Percentiles rank a stretch among this genome's conserved stretches.
phyloP scores from a whole-genome alignment of 768 basidiomycete genomes.

The Russula griseocarnosa region DNA sequence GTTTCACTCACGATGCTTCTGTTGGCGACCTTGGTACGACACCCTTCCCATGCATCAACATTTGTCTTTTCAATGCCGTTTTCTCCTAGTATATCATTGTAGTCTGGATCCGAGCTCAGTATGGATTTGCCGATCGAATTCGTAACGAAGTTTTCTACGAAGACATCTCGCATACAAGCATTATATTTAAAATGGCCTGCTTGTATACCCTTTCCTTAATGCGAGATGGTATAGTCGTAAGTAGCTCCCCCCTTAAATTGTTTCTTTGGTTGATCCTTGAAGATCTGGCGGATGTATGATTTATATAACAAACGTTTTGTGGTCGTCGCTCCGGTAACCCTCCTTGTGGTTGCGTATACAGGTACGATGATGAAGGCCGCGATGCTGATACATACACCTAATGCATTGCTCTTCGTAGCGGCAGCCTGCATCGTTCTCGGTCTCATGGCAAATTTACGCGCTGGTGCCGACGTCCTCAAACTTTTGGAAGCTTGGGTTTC shows the following conservation, averaged over 20 bases:
- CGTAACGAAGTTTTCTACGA: neutral
- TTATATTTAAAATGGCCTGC: neutral
- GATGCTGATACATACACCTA: too few relatives aligned
- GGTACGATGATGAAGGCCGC: conserved; percentile 1
- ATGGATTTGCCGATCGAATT: neutral
- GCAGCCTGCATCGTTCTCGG: neutral
- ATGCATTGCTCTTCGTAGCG: neutral
- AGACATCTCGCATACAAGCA: neutral
- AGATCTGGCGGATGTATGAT: conserved; percentile 18
- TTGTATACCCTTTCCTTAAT: neutral
- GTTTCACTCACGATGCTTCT: conserved; percentile 7
- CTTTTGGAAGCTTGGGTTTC: conserved; percentile 4
- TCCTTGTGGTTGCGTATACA: conserved; percentile 5
- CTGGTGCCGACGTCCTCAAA: conserved; percentile 1
- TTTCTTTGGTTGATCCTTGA: neutral
- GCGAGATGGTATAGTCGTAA: neutral
- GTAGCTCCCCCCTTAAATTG: neutral
- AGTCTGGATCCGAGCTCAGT: conserved; percentile 2
- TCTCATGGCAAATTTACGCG: neutral
- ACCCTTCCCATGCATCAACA: neutral
- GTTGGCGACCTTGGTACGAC: conserved; percentile 9
- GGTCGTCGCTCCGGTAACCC: neutral
- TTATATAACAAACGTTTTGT: neutral
- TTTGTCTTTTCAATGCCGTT: neutral
- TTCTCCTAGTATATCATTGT: conserved; percentile 1